These are phyloP conservation scores for Secale cereale DNA, from an alignment of 176 grass and related monocot species.

Conservation along the genomic window DNA sequence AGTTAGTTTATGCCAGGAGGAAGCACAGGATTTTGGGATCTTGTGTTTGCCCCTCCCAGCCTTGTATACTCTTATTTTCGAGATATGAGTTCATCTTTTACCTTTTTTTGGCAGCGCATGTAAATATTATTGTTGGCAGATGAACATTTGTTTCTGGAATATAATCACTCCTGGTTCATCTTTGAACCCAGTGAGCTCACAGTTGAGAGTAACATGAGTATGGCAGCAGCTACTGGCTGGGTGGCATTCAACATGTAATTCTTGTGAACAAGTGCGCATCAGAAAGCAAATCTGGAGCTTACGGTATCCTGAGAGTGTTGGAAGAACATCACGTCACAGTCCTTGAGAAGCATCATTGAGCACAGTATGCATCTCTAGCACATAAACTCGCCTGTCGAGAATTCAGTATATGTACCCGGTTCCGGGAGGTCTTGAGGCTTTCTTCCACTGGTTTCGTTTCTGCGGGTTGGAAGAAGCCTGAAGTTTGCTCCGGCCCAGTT, in stretches of 20 bases:
- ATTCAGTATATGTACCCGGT: too few species aligned
- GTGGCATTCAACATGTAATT: not conserved
- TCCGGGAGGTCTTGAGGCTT: too few species aligned
- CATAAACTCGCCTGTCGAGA: too few species aligned
- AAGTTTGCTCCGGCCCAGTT: too few species aligned
- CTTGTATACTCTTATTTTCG: slow-evolving; percentile 40
- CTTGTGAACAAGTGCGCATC: not conserved
- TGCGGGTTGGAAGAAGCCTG: too few species aligned
- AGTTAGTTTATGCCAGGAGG: slow-evolving; percentile 27
- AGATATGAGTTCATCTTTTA: slow-evolving; percentile 23
- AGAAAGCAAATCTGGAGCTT: not conserved
- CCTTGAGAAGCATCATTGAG: too few species aligned
- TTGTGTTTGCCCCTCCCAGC: slow-evolving; percentile 17
- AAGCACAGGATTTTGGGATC: not conserved
- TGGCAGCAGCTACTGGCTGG: not conserved
- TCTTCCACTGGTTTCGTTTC: too few species aligned
- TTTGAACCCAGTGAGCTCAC: slow-evolving; percentile 5
- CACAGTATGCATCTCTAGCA: too few species aligned
- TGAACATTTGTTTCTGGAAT: slow-evolving; percentile 34
- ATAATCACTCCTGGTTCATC: slow-evolving; percentile 15
- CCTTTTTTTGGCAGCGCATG: slow-evolving; percentile 19
- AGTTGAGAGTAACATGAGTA: slow-evolving; percentile 11
- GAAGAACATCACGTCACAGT: too few species aligned
- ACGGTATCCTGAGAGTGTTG: not conserved
- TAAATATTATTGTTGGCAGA: slow-evolving; percentile 41